phyloP scores from a whole-genome alignment of 768 basidiomycete genomes.

The Amylocystis lapponica region DNA sequence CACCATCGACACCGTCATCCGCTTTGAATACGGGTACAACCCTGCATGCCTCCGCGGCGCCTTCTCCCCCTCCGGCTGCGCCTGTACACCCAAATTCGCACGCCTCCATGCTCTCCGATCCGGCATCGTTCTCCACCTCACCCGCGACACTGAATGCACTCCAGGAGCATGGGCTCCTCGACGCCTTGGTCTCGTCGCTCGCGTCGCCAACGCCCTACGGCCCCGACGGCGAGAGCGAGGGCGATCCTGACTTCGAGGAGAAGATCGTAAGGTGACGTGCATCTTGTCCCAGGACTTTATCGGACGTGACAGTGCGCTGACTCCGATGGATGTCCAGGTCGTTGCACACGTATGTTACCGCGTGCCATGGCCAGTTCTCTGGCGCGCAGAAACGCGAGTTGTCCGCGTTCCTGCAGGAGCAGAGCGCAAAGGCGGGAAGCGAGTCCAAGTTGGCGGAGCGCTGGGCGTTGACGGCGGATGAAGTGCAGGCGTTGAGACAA shows the following conservation, averaged over 20 bases:
- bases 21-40: background rate
- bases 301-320: background rate
- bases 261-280: constrained; percentile 52
- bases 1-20: constrained; percentile 2
- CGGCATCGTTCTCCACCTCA: constrained; percentile 48
- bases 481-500: constrained; percentile 10
- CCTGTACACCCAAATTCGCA: constrained; percentile 72
- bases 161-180: constrained; percentile 37
- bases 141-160: constrained; percentile 44
- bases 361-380: constrained; percentile 31
- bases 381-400: constrained; percentile 26
- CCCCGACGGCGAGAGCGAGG: constrained; percentile 57
- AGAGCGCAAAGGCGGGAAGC: constrained; percentile 12
- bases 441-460: constrained; percentile 17
- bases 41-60: constrained; percentile 16
- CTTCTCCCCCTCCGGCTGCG: constrained; percentile 11
- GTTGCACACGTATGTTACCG: constrained; percentile 45
- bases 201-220: constrained; percentile 57
- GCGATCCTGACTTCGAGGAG: constrained; percentile 62
- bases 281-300: background rate
- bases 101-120: constrained; percentile 53
- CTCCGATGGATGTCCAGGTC: no score
- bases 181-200: constrained; percentile 46
- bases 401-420: constrained; percentile 19
- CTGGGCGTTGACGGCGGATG: constrained; percentile 25